Evolutionary conservation across 1,284 basidiomycete species (phyloP).

Genomic region (Cutaneotrichosporon sp.): DNA sequence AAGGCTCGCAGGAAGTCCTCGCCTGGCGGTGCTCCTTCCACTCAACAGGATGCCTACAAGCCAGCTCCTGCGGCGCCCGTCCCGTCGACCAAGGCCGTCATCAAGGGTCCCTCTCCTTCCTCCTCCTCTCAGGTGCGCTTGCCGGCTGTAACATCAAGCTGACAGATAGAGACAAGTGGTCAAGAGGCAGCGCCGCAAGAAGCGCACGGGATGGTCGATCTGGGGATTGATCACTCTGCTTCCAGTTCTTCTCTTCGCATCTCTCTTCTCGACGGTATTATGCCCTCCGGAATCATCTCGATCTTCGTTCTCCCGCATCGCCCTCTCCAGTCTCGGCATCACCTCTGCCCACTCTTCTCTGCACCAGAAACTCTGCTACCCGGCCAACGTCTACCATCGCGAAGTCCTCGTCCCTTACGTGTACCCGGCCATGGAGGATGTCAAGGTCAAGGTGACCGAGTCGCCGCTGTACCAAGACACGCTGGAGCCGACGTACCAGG

Average conservation of each 20-base stretch:
- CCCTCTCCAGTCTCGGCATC: conserved; percentile 34
- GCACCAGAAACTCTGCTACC: conserved; percentile 41
- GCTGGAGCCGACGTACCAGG: conserved; percentile 26
- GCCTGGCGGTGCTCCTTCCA: not conserved
- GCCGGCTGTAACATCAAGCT: no score
- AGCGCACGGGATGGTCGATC: not conserved
- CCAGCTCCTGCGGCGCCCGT: no score
- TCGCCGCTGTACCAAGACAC: conserved; percentile 29
- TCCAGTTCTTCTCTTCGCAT: conserved; percentile 37
- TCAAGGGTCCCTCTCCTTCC: no score
- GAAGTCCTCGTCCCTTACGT: conserved; percentile 37
- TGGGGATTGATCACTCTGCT: conserved; percentile 28
- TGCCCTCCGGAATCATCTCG: conserved; percentile 37
- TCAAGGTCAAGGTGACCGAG: conserved; percentile 18
- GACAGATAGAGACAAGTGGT: not conserved
- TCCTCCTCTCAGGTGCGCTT: no score
- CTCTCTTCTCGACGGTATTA: conserved; percentile 40
- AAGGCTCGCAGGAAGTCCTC: not conserved
- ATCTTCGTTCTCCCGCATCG: conserved; percentile 28
- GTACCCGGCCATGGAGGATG: conserved; percentile 30
- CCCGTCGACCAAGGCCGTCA: no score
- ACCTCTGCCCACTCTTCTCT: conserved; percentile 17
- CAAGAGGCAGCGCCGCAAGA: not conserved
- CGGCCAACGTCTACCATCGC: conserved; percentile 39
- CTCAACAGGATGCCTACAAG: not conserved